Conservation (phyloP, 2,329 filamentous ascomycete species). For the Aureobasidium namibiae region DNA sequence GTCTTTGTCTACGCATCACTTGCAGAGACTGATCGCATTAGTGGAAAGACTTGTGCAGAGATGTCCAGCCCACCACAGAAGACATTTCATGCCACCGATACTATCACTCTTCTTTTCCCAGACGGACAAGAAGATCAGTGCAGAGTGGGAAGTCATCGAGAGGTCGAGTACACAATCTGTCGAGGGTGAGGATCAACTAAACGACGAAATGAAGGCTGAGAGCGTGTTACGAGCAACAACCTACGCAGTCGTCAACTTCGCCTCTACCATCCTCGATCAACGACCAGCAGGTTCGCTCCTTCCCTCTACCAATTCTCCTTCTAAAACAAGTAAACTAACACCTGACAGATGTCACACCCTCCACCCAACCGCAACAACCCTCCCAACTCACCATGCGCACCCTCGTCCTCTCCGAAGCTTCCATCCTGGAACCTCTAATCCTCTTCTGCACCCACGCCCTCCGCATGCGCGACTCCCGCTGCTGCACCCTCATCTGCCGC, state of each 20-base stretch:
- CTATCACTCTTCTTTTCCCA: constrained; percentile 74
- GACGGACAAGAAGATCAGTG: constrained; percentile 77
- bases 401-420: constrained; percentile 71
- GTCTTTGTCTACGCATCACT: constrained; percentile 80
- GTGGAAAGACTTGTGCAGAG: constrained; percentile 85
- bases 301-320: background rate
- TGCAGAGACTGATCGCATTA: constrained; percentile 86
- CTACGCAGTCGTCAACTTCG: constrained; percentile 84
- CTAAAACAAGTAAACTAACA: background rate
- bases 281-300: background rate
- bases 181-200: constrained; percentile 65
- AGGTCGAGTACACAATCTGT: constrained; percentile 50
- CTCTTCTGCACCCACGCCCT: constrained; percentile 88
- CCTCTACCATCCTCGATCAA: constrained; percentile 73
- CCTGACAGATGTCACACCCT: constrained; percentile 16
- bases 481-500: constrained; percentile 74
- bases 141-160: constrained; percentile 73
- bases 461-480: constrained; percentile 80
- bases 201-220: constrained; percentile 96
- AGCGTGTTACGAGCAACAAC: constrained; percentile 90
- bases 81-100: constrained; percentile 77
- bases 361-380: background rate
- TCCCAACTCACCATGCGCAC: constrained; percentile 57
- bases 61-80: constrained; percentile 70
- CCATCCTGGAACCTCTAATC: constrained; percentile 78